Percentiles rank a stretch among this genome's conserved stretches.
Conservation (phyloP, 805 yeast species). For the Yarrowia yakushimensis region DNA sequence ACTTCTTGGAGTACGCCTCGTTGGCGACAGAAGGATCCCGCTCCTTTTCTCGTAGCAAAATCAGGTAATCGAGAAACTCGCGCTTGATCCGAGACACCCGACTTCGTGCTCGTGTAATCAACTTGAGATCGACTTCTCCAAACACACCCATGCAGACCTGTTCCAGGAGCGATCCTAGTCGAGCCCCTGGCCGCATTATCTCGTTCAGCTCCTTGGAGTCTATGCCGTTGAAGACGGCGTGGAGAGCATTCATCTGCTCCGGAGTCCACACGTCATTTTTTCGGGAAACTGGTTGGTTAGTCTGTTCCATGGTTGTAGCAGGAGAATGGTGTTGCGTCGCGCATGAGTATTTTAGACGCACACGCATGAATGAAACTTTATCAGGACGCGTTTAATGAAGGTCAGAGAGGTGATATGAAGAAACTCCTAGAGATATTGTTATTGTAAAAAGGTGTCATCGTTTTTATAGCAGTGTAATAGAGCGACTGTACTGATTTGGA, state of each 20-base stretch:
- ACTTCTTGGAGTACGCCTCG: not conserved
- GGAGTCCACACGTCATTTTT: constrained; percentile 2
- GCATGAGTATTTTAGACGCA: too few relatives aligned
- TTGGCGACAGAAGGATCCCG: not conserved
- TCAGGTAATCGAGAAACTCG: not conserved
- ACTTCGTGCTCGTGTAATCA: not conserved
- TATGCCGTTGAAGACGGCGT: not conserved
- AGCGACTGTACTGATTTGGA: too few relatives aligned
- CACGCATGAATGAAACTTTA: too few relatives aligned
- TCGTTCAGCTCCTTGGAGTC: not conserved
- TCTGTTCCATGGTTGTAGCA: too few relatives aligned
- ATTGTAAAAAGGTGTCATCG: too few relatives aligned
- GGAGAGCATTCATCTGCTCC: not conserved
- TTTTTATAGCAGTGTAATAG: too few relatives aligned
- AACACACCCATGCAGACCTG: not conserved
- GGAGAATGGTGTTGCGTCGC: too few relatives aligned
- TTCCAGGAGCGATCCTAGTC: not conserved
- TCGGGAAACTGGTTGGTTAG: not conserved
- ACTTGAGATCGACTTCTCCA: not conserved
- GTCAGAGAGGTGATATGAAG: too few relatives aligned
- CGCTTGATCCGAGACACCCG: not conserved
- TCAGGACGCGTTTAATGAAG: too few relatives aligned
- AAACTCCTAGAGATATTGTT: too few relatives aligned
- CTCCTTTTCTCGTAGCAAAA: not conserved
- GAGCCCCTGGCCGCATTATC: not conserved